A percentile compares a stretch with the other conserved stretches of the same genome.
phyloP scores from a whole-genome alignment of 2,329 filamentous ascomycete species.

The Beauveria pseudobassiana region DNA sequence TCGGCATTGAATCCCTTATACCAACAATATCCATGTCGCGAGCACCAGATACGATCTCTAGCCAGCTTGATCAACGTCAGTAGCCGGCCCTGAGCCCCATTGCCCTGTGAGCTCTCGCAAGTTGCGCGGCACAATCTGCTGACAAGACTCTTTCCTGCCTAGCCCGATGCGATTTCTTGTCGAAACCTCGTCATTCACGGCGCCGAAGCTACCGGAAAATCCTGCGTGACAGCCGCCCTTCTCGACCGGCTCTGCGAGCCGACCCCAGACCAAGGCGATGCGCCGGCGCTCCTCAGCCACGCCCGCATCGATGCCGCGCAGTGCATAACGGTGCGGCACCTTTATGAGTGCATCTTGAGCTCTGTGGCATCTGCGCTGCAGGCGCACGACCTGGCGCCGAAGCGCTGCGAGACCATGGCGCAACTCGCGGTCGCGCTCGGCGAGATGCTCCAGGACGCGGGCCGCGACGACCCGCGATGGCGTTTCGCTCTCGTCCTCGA shows the following conservation, averaged over 20 bases:
- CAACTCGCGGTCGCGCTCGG: constrained; percentile 67
- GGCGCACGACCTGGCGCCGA: constrained; percentile 38
- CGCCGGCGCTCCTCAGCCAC: constrained; percentile 37
- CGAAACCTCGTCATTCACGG: constrained; percentile 75
- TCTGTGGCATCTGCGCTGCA: constrained; percentile 47
- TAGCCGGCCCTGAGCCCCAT: not conserved
- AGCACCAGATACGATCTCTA: constrained; percentile 51
- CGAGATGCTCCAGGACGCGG: constrained; percentile 47
- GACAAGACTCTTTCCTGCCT: constrained; percentile 1
- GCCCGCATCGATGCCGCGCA: constrained; percentile 62
- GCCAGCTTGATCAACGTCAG: constrained; percentile 44
- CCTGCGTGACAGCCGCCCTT: constrained; percentile 53
- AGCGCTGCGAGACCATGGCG: constrained; percentile 73
- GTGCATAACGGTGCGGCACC: constrained; percentile 70
- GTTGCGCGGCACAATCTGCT: not conserved
- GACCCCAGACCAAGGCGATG: constrained; percentile 10
- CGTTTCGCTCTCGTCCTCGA: constrained; percentile 82
- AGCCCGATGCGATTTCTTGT: constrained; percentile 62
- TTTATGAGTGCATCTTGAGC: constrained; percentile 64
- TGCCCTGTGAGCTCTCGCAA: not conserved
- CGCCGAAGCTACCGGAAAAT: constrained; percentile 81
- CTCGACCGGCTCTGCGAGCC: constrained; percentile 20
- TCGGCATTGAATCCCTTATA: constrained; percentile 37
- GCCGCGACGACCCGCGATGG: constrained; percentile 27
- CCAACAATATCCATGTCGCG: constrained; percentile 47